A percentile compares a stretch with the other conserved stretches of the same genome.
These are phyloP conservation scores for Aureobasidium musti DNA, from an alignment of 2,329 filamentous ascomycete species.

Conservation along the genomic window DNA sequence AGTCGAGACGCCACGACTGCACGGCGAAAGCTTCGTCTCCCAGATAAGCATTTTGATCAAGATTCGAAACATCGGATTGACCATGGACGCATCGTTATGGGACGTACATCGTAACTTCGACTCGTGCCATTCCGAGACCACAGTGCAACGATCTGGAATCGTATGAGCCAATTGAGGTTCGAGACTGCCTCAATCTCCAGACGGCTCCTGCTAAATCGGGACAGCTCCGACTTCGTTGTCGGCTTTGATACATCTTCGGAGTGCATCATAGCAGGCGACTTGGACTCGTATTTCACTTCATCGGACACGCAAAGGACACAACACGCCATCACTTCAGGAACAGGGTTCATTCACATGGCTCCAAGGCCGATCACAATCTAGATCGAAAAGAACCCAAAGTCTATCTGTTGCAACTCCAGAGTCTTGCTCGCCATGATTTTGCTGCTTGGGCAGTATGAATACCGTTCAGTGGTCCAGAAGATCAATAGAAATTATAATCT, in stretches of 20 bases:
- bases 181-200: neutral
- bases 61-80: neutral
- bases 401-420: neutral
- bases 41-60: neutral
- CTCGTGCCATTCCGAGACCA: neutral
- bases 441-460: neutral
- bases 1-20: neutral
- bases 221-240: neutral
- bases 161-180: neutral
- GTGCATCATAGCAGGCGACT: neutral
- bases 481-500: fast-evolving
- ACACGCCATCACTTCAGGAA: neutral
- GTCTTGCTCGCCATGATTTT: neutral
- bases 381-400: too few species aligned
- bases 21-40: neutral
- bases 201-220: neutral
- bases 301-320: neutral
- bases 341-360: neutral
- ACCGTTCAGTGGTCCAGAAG: neutral
- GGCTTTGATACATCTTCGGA: neutral
- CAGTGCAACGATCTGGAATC: neutral
- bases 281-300: too few species aligned
- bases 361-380: neutral
- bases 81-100: too few species aligned
- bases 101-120: neutral